Evolutionary conservation across 2,329 filamentous ascomycete genomes (phyloP).

Genomic region (Venturia asperata): DNA sequence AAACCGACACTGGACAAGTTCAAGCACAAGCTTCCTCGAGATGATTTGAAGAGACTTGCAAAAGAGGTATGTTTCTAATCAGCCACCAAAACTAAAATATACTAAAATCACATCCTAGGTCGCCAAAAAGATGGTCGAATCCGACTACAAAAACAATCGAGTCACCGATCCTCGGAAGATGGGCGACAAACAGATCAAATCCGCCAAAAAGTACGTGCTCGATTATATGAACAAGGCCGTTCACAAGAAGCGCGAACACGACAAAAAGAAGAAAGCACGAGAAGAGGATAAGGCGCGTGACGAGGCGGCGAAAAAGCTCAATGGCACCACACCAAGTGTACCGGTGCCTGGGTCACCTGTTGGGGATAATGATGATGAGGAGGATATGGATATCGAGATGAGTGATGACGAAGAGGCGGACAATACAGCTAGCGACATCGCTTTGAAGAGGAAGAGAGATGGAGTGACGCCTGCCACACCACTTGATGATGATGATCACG

Average conservation of each 20-base stretch:
- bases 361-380: conserved; percentile 16
- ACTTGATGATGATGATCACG: conserved; percentile 24
- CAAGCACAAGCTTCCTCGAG: conserved; percentile 76
- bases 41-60: conserved; percentile 59
- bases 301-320: conserved; percentile 21
- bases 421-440: background rate
- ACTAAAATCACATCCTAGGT: conserved; percentile 37
- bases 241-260: conserved; percentile 62
- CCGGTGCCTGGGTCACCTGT: background rate
- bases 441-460: conserved; percentile 15
- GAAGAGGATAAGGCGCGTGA: conserved; percentile 24
- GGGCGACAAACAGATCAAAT: conserved; percentile 68
- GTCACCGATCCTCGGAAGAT: conserved; percentile 75
- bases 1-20: conserved; percentile 84
- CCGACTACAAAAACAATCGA: conserved; percentile 85
- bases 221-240: conserved; percentile 84
- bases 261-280: conserved; percentile 52
- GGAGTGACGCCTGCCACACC: conserved; percentile 15
- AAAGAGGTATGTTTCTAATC: conserved; percentile 47
- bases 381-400: conserved; percentile 15
- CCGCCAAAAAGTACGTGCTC: conserved; percentile 75
- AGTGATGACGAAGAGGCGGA: conserved; percentile 18
- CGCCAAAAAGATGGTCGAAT: conserved; percentile 81
- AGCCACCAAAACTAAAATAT: conserved; percentile 43
- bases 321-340: background rate